Evolutionary conservation across 2,329 filamentous ascomycete genomes (phyloP).

Genomic region (Raffaelea ambrosiae): DNA sequence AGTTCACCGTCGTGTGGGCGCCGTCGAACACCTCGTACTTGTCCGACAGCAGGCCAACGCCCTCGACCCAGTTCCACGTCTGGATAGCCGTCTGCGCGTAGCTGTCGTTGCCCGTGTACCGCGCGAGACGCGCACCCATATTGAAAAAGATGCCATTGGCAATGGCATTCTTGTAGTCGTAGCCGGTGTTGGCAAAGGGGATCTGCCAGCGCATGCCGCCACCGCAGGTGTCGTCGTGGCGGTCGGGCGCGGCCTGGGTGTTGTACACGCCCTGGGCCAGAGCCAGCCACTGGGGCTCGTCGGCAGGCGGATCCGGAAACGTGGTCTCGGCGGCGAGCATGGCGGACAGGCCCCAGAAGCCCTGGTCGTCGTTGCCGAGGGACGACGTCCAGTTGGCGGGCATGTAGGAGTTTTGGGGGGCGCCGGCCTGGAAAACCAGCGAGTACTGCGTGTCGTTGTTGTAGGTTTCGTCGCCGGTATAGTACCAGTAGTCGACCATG

Average conservation of each 20-base stretch:
- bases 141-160: constrained; percentile 45
- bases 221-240: constrained; percentile 64
- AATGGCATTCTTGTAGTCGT: constrained; percentile 56
- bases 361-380: constrained; percentile 70
- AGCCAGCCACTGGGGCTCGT: constrained; percentile 58
- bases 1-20: constrained; percentile 47
- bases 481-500: constrained; percentile 71
- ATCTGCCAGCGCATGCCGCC: constrained; percentile 82
- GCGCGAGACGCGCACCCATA: constrained; percentile 49
- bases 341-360: constrained; percentile 64
- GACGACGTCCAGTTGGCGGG: constrained; percentile 55
- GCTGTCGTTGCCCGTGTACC: constrained; percentile 67
- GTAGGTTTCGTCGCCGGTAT: constrained; percentile 48
- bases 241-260: constrained; percentile 47
- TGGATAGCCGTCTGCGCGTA: constrained; percentile 72
- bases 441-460: constrained; percentile 59
- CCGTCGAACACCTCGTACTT: constrained; percentile 55
- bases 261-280: constrained; percentile 77
- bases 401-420: constrained; percentile 64
- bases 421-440: constrained; percentile 65
- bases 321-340: constrained; percentile 64
- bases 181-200: constrained; percentile 72
- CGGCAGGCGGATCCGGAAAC: constrained; percentile 49
- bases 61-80: constrained; percentile 61
- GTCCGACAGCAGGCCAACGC: constrained; percentile 48